Conservation (phyloP, 164 flowering plant genomes). For the Vitis riparia region DNA sequence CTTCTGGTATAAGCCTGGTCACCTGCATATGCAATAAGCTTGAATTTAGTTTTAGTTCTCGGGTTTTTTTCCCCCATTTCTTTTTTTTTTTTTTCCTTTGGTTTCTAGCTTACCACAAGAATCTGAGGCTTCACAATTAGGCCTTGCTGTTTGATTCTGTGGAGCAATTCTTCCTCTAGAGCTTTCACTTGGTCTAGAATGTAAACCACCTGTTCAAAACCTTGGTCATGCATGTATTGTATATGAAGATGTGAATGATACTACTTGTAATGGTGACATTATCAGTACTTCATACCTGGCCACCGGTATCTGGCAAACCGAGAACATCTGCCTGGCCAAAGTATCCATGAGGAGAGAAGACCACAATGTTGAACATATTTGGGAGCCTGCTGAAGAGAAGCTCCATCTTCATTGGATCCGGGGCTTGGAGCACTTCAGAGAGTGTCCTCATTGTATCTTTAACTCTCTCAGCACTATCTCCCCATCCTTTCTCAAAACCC, state of each 20-base stretch:
- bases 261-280: neutral
- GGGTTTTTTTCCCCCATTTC: too few relatives aligned
- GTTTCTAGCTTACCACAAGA: constrained; percentile 62
- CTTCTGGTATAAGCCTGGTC: constrained; percentile 91
- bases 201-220: constrained; percentile 70
- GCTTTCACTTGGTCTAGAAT: constrained; percentile 97
- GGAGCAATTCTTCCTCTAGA: constrained; percentile 79
- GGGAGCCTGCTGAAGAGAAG: constrained; percentile 74
- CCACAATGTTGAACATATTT: constrained; percentile 66
- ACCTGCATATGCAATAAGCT: constrained; percentile 37
- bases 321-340: constrained; percentile 93
- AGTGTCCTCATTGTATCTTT: constrained; percentile 64
- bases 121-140: constrained; percentile 76
- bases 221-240: neutral
- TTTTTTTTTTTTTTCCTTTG: too few relatives aligned
- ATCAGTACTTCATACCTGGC: constrained; percentile 61
- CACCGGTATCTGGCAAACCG: constrained; percentile 98
- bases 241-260: too few relatives aligned
- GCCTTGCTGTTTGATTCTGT: constrained; percentile 82
- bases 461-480: constrained; percentile 70
- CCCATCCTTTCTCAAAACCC: constrained; percentile 99
- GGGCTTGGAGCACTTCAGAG: constrained; percentile 79
- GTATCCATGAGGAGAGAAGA: constrained; percentile 90
- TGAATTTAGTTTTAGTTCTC: too few relatives aligned
- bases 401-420: constrained; percentile 74